Conservation (phyloP, 768 basidiomycete species). For the Lactarius evosmus region DNA sequence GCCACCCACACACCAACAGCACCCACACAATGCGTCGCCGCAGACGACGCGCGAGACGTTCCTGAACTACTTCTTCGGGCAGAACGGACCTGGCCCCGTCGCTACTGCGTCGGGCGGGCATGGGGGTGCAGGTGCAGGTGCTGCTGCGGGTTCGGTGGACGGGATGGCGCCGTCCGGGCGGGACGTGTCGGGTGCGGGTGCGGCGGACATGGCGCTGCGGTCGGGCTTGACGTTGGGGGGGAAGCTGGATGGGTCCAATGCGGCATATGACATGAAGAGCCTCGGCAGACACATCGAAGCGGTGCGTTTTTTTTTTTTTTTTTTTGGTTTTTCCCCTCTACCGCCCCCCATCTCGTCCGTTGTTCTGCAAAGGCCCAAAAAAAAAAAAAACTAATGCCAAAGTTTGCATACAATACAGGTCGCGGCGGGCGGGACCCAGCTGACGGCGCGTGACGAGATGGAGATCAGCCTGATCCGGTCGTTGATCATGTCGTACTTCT, state of each 20-base stretch:
- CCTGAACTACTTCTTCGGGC: slow-evolving; percentile 97
- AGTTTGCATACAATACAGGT: slow-evolving; percentile 39
- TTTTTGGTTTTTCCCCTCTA: too few relatives aligned
- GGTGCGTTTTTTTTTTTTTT: slow-evolving; percentile 48
- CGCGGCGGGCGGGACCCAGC: slow-evolving; percentile 50
- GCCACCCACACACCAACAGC: slow-evolving; percentile 4
- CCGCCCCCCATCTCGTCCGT: not conserved
- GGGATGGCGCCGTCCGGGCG: slow-evolving; percentile 52
- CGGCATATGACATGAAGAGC: slow-evolving; percentile 98
- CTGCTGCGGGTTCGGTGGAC: slow-evolving; percentile 38
- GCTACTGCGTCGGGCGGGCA: slow-evolving; percentile 33
- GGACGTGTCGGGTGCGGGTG: slow-evolving; percentile 59
- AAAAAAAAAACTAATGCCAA: slow-evolving; percentile 16
- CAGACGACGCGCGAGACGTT: slow-evolving; percentile 79
- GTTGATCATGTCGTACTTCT: slow-evolving; percentile 93
- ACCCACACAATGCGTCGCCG: slow-evolving; percentile 35
- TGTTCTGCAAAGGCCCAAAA: too few relatives aligned
- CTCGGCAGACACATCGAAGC: slow-evolving; percentile 96
- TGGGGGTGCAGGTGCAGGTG: not conserved
- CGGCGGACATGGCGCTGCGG: slow-evolving; percentile 47
- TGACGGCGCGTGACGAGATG: slow-evolving; percentile 90
- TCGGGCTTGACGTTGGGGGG: slow-evolving; percentile 65
- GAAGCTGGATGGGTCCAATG: slow-evolving; percentile 71
- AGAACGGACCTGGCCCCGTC: slow-evolving; percentile 76
- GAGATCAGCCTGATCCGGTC: slow-evolving; percentile 93